A percentile compares a stretch with the other conserved stretches of the same genome.
phyloP scores from a whole-genome alignment of 164 flowering plant species.

The Brasenia schreberi region DNA sequence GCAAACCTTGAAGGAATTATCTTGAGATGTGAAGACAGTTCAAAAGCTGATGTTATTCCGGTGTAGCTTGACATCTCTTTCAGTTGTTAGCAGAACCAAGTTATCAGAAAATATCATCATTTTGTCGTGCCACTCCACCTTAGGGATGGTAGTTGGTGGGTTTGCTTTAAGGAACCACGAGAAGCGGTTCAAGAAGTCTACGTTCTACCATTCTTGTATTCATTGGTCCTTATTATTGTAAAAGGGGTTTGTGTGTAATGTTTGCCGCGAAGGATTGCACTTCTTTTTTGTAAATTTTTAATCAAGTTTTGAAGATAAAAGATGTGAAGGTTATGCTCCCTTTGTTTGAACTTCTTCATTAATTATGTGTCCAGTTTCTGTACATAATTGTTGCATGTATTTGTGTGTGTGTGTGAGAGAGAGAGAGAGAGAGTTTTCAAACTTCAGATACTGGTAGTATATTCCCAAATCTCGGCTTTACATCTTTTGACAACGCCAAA shows the following conservation, averaged over 20 bases:
- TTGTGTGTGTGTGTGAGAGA: no score
- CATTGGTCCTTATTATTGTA: not conserved
- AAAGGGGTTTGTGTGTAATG: not conserved
- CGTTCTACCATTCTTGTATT: not conserved
- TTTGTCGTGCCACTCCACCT: not conserved
- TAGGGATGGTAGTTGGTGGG: not conserved
- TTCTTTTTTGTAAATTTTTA: not conserved
- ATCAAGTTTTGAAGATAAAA: not conserved
- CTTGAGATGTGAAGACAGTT: slow-evolving; percentile 50
- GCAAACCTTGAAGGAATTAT: slow-evolving; percentile 59
- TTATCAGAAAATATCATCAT: not conserved
- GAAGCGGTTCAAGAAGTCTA: not conserved
- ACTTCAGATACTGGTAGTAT: no score
- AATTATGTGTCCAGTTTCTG: no score
- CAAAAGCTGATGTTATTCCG: slow-evolving; percentile 44
- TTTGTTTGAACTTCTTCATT: not conserved
- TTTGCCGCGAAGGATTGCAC: not conserved
- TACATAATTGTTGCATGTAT: no score
- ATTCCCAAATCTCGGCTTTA: no score
- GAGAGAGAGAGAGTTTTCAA: no score
- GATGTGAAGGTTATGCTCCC: not conserved
- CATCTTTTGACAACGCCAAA: no score
- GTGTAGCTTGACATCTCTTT: slow-evolving; percentile 17
- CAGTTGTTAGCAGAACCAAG: not conserved
- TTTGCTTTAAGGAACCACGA: not conserved